These are phyloP conservation scores for Pleurotus djamor DNA, from an alignment of 768 basidiomycete species.

Conservation along the genomic window DNA sequence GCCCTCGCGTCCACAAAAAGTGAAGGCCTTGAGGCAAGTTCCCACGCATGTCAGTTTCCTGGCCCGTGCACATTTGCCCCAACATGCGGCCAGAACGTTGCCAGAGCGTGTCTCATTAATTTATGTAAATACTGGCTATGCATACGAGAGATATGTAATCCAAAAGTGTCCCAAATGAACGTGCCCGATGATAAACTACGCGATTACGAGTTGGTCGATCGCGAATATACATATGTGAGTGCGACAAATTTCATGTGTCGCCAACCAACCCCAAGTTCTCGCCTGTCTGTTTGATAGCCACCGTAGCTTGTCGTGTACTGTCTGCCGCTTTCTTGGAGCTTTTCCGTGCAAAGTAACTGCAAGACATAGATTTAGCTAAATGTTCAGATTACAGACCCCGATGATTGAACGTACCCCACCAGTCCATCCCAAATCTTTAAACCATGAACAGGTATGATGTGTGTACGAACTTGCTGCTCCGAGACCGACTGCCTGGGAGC, in stretches of 20 bases:
- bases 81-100: not conserved
- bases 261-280: not conserved
- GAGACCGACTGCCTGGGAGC: constrained; percentile 54
- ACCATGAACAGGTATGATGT: constrained; percentile 48
- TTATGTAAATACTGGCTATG: not conserved
- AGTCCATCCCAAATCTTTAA: constrained; percentile 54
- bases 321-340: not conserved
- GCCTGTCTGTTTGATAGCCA: not conserved
- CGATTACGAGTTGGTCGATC: not conserved
- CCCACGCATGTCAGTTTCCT: constrained; percentile 6
- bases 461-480: constrained; percentile 45
- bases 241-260: no score
- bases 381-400: not conserved
- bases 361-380: no score
- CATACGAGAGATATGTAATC: not conserved
- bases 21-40: constrained; percentile 3
- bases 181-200: no score
- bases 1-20: constrained; percentile 31
- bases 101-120: no score
- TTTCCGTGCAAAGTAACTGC: not conserved
- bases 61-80: constrained; percentile 9
- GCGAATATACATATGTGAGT: not conserved
- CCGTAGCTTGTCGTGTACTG: not conserved
- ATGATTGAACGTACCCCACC: constrained; percentile 33
- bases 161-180: not conserved